Base-by-base conservation (phyloP, 371 early-diverging fungal genomes). In the Chytridiales sp. region DNA sequence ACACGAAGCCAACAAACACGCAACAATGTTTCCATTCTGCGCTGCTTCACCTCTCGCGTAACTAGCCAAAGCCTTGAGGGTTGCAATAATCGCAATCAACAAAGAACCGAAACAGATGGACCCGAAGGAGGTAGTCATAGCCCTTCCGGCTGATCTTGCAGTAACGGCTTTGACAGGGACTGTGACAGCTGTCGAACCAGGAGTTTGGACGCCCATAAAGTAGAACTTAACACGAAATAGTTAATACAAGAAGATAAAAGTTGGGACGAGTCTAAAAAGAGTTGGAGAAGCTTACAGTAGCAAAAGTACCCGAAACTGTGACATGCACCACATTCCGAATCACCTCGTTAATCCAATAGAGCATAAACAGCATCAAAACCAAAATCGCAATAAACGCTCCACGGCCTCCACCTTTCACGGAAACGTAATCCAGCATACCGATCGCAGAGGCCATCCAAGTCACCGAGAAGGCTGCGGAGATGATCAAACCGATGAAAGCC, bases 101-200 rank as follows among this genome's bases (percentile, higher is more conserved):
- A 95, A 58, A 17, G 89, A 85, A 5, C 97, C 96, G 74, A 92
- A 97, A 64, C 96, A 95, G 62, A 94, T 84, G 32, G 90, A 85
- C 40, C 98, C 98, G 71, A 98, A 93, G 4, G 91, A 89, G 6
- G 90, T 92, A 1, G 96, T 93, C 31, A 88, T 48, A 5, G 96
- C 94, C 26, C 97, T 86, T 53, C 84, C 86, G 19, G 86, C 73
- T 9, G 88, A 50, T 27, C 59, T 86, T 22, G 79, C 75, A 40
- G 87, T 74, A 4, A 85, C 81, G 46, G 86, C 83, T 47, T 78
- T 73, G 19, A 63, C 61, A 3, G 81, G 60, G 36, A 66, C 32
- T 13, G 29, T 21, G 15, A 62, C 39, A 9, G n/a, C n/a, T n/a
- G n/a, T 34, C 26, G 36, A 21, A 15, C 30, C 47, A n/a, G 61